phyloP scores from a whole-genome alignment of 768 basidiomycete genomes.

The Leccinum rimulosum region DNA sequence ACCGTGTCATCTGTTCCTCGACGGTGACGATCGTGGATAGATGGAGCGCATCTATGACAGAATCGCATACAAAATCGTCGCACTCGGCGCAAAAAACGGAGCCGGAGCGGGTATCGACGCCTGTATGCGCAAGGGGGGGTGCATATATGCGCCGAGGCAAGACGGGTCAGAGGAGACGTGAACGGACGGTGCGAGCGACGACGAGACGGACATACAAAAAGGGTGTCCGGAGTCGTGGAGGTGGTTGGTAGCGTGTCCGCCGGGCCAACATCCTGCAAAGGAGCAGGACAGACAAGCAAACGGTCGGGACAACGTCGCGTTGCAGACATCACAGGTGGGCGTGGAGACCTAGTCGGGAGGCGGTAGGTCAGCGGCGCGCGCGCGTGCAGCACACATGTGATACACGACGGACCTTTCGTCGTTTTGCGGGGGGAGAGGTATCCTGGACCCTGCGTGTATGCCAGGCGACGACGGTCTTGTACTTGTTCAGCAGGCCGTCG shows the following conservation, averaged over 20 bases:
- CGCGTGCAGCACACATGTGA: background rate
- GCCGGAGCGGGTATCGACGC: constrained; percentile 73
- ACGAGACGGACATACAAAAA: constrained; percentile 53
- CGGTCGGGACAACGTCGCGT: constrained; percentile 54
- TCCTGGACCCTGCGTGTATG: constrained; percentile 45
- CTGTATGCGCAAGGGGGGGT: constrained; percentile 36
- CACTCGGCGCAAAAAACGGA: constrained; percentile 71
- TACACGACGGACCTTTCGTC: constrained; percentile 54
- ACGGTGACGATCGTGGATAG: constrained; percentile 44
- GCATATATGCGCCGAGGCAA: background rate
- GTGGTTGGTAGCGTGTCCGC: constrained; percentile 57
- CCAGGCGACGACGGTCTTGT: constrained; percentile 56
- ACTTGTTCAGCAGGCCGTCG: constrained; percentile 43
- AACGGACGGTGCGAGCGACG: background rate
- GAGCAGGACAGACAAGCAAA: constrained; percentile 74
- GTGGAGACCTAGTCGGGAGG: constrained; percentile 41
- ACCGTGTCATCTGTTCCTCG: constrained; percentile 62
- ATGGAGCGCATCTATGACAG: constrained; percentile 46
- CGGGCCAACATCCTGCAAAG: constrained; percentile 68
- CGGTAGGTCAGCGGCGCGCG: background rate
- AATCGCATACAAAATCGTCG: constrained; percentile 70
- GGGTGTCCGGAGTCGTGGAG: constrained; percentile 54
- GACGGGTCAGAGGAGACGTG: background rate
- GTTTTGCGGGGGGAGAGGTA: constrained; percentile 51
- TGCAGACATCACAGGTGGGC: constrained; percentile 65